phyloP scores from a whole-genome alignment of 257 asterid species.

The Thymus quinquecostatus region DNA sequence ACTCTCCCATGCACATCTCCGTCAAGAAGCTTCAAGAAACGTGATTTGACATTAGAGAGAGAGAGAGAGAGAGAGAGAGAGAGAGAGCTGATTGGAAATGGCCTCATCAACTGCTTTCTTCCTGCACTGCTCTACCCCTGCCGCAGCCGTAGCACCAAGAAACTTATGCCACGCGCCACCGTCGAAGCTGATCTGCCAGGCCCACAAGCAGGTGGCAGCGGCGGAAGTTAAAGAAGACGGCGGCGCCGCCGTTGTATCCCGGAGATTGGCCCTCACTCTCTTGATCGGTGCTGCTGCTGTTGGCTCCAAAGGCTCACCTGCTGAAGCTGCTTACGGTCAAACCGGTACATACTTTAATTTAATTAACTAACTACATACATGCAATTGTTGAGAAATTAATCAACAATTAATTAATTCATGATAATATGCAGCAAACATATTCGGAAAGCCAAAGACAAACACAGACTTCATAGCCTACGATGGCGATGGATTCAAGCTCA shows the following conservation, averaged over 20 bases:
- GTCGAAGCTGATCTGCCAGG: conserved; percentile 51
- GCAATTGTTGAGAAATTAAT: too few species aligned
- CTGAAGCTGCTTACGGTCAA: conserved; percentile 92
- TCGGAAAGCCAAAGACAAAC: conserved; percentile 71
- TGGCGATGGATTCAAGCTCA: conserved; percentile 66
- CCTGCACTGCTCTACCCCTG: conserved; percentile 59
- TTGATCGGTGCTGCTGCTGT: conserved; percentile 71
- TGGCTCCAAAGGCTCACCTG: conserved; percentile 78
- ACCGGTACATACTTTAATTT: conserved; percentile 46
- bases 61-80: background rate
- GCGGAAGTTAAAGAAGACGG: conserved; percentile 13
- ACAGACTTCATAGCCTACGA: conserved; percentile 56
- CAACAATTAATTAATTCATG: too few species aligned
- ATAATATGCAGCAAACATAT: conserved; percentile 87
- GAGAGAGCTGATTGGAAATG: conserved; percentile 21
- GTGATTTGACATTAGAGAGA: background rate
- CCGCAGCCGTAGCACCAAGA: conserved; percentile 35
- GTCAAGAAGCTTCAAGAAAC: conserved; percentile 10
- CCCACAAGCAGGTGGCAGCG: conserved; percentile 44
- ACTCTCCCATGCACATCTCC: background rate
- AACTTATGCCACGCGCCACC: conserved; percentile 33
- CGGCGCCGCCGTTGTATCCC: conserved; percentile 42
- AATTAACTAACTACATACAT: background rate
- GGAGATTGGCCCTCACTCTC: conserved; percentile 65
- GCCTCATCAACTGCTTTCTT: conserved; percentile 67